phyloP scores from a whole-genome alignment of 495 filamentous ascomycete genomes.

The Melanomma pulvis-pyrius region DNA sequence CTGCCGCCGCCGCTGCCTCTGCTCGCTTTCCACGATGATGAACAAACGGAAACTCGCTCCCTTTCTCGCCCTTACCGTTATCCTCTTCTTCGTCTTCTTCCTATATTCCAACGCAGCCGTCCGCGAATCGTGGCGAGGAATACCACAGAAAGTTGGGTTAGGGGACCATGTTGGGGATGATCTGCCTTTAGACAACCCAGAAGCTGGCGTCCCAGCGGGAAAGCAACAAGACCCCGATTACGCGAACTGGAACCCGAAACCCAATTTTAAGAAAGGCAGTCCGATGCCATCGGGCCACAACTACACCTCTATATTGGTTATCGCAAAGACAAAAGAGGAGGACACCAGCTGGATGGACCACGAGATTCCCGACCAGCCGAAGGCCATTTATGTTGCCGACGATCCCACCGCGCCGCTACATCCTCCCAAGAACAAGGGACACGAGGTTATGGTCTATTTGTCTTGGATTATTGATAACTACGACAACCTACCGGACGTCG shows the following conservation, averaged over 20 bases:
- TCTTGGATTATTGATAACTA: constrained; percentile 75
- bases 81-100: constrained; percentile 30
- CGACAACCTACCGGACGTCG: constrained; percentile 65
- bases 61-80: constrained; percentile 24
- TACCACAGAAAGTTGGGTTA: constrained; percentile 36
- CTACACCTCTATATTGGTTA: constrained; percentile 57
- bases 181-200: not conserved
- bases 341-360: constrained; percentile 64
- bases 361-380: constrained; percentile 58
- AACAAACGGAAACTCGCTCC: constrained; percentile 26
- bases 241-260: constrained; percentile 37
- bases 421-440: constrained; percentile 72
- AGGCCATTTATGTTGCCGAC: constrained; percentile 67
- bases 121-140: constrained; percentile 28
- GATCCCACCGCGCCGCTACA: constrained; percentile 62
- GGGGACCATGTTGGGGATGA: constrained; percentile 25
- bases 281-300: constrained; percentile 41
- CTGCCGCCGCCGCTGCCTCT: not conserved
- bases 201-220: not conserved
- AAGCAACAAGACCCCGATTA: constrained; percentile 26
- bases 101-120: constrained; percentile 28
- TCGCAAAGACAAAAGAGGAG: constrained; percentile 59
- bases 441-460: constrained; percentile 77
- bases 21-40: constrained; percentile 9
- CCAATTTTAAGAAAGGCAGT: constrained; percentile 25